Evolutionary conservation across 257 asterid genomes (phyloP), one percentile per base, ranked within the genome.

Genomic region (Primulina tabacum): DNA sequence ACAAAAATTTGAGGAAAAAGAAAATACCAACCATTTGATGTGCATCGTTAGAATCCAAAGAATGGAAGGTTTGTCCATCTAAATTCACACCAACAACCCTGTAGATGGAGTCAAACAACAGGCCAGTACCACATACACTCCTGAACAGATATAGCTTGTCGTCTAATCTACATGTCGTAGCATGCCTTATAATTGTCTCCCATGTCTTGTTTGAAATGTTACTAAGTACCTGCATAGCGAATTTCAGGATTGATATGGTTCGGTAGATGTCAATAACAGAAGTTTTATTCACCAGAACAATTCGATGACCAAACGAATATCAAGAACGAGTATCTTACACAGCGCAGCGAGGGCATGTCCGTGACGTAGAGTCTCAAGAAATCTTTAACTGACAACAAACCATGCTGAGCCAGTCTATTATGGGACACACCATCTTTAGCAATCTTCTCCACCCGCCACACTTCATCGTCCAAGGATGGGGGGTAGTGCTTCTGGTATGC

Each of bases 391-490:
- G 80, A 60, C 4, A 0, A 35, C 78, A 92, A 77, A 35, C 84
- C 81, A 10, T 0, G 24, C 60, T 17, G 35, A 20, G 72, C 64
- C 76, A 92, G 80, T 61, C 75, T 76, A 37, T 74, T 76, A 64
- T 88, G 93, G 59, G 83, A 78, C 14, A 83, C 71, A 47, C 98
- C 98, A 17, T 78, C 93, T 84, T 83, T 90, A 2, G 97, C 98
- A 29, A 92, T 88, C 84, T 82, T 87, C 68, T 83, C 88, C 75
- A 92, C 71, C 24, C 98, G 84, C 98, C 98, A 92, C 11, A 92
- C 86, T 43, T 87, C 92, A 72, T 92, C 98, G 0, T 40, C 72
- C 76, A 73, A 37, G 47, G 68, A 65, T 4, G 98, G 98, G 14
- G 96, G 96, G 55, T 87, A 74, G 69, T 82, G 96, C 79, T 92